Percentiles rank a stretch among this genome's conserved stretches.
Evolutionary conservation across 768 basidiomycete species (phyloP).

Genomic region (Tephrocybe sp.): DNA sequence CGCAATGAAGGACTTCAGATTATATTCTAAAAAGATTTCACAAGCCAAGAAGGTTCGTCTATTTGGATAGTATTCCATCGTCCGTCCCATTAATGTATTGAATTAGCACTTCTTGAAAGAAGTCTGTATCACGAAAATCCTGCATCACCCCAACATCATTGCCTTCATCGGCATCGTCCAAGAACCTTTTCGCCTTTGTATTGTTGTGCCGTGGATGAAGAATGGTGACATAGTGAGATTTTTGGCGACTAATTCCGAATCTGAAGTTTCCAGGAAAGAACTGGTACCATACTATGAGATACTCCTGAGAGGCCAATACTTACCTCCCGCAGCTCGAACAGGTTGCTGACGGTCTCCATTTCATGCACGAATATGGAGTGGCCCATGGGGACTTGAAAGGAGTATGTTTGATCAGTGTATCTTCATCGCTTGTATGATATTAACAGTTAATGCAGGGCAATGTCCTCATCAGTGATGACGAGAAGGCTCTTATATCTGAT

Average conservation of each 20-base stretch:
- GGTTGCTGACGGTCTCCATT: slow-evolving; percentile 27
- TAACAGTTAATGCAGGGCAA: slow-evolving; percentile 7
- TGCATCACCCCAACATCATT: slow-evolving; percentile 22
- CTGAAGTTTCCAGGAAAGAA: slow-evolving; percentile 11
- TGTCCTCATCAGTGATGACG: slow-evolving; percentile 14
- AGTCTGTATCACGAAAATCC: slow-evolving; percentile 20
- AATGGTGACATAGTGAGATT: slow-evolving; percentile 24
- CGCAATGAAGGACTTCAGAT: slow-evolving; percentile 19
- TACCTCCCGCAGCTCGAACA: slow-evolving; percentile 21
- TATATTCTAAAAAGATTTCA: slow-evolving; percentile 4
- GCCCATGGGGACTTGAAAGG: slow-evolving; percentile 43
- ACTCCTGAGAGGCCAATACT: no score
- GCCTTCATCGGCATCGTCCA: slow-evolving; percentile 22
- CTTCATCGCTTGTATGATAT: background rate
- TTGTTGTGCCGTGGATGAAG: slow-evolving; percentile 31
- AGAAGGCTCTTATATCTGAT: slow-evolving; percentile 12
- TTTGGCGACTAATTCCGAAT: slow-evolving; percentile 2
- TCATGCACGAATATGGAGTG: slow-evolving; percentile 25
- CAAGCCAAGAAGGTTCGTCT: slow-evolving; percentile 9
- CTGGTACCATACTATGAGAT: no score
- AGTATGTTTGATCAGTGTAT: slow-evolving; percentile 14
- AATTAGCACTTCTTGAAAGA: slow-evolving; percentile 20
- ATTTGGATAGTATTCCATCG: background rate
- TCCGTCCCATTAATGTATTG: background rate
- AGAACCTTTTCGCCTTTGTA: slow-evolving; percentile 16